Conservation (phyloP, 1,139 yeast genomes). For the Kodamaea anthophila region DNA sequence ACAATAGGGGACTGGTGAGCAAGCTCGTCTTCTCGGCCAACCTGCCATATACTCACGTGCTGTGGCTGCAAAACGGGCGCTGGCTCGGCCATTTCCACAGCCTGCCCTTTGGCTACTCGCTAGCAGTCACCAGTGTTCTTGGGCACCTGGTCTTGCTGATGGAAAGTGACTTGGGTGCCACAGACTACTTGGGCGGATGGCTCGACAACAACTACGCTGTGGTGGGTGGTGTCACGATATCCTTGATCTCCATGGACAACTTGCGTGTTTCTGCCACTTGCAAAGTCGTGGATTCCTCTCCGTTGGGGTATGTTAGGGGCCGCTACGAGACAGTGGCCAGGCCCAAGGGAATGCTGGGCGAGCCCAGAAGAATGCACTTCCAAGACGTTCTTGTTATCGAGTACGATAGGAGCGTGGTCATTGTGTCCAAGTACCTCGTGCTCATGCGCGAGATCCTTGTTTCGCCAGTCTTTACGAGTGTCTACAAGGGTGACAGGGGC, state of each 20-base stretch:
- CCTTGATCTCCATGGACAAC: constrained; percentile 3
- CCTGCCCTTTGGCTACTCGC: constrained; percentile 24
- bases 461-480: constrained; percentile 1
- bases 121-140: constrained; percentile 24
- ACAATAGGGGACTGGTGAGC: constrained; percentile 31
- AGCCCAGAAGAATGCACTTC: too few species aligned
- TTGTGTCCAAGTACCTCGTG: constrained; percentile 1
- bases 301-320: constrained; percentile 1
- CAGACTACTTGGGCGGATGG: constrained; percentile 4
- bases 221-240: constrained; percentile 2
- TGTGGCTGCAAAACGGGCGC: constrained; percentile 32
- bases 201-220: constrained; percentile 2
- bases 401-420: constrained; percentile 4
- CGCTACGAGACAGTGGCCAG: background rate
- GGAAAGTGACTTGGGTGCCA: constrained; percentile 4
- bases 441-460: constrained; percentile 2
- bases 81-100: constrained; percentile 31
- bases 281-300: constrained; percentile 1
- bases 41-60: constrained; percentile 15
- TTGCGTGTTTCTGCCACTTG: constrained; percentile 2
- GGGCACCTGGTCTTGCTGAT: constrained; percentile 7
- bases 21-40: constrained; percentile 7
- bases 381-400: constrained; percentile 2
- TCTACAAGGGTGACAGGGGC: constrained; percentile 2
- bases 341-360: too few species aligned